phyloP scores from a whole-genome alignment of 441 rosid genomes.

The Adansonia grandidieri region DNA sequence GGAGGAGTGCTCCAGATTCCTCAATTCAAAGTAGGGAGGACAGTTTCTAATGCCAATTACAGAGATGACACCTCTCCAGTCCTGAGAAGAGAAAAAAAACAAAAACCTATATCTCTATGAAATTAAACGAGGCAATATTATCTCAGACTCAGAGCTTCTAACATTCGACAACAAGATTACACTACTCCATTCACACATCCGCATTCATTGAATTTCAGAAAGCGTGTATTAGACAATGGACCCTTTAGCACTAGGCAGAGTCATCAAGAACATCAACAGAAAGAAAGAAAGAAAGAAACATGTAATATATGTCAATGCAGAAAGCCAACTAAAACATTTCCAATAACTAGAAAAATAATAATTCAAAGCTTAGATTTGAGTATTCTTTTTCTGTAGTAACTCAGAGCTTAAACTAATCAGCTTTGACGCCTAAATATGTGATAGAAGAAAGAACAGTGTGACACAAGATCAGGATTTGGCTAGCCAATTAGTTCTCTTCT shows the following conservation, averaged over 20 bases:
- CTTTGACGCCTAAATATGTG: slow-evolving; percentile 49
- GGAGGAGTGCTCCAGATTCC: too few species aligned
- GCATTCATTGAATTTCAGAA: not conserved
- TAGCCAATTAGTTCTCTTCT: slow-evolving; percentile 45
- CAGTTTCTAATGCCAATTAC: not conserved
- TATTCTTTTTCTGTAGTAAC: not conserved
- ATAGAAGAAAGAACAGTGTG: not conserved
- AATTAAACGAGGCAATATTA: not conserved
- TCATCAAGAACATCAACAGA: not conserved
- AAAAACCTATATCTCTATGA: not conserved
- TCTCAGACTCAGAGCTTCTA: not conserved
- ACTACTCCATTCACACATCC: not conserved
- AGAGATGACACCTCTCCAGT: not conserved
- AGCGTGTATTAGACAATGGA: not conserved
- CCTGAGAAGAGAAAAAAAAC: not conserved
- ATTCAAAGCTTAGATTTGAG: not conserved
- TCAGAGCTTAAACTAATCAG: slow-evolving; percentile 33
- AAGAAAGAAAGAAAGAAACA: too few species aligned
- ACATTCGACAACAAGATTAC: not conserved
- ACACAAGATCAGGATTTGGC: too few species aligned
- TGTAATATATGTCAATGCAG: not conserved
- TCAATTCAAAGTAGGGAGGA: not conserved
- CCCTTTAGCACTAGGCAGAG: not conserved
- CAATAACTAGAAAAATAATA: not conserved
- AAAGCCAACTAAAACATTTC: not conserved